Conservation (phyloP, 441 rosid genomes). For the Biscutella laevigata region DNA sequence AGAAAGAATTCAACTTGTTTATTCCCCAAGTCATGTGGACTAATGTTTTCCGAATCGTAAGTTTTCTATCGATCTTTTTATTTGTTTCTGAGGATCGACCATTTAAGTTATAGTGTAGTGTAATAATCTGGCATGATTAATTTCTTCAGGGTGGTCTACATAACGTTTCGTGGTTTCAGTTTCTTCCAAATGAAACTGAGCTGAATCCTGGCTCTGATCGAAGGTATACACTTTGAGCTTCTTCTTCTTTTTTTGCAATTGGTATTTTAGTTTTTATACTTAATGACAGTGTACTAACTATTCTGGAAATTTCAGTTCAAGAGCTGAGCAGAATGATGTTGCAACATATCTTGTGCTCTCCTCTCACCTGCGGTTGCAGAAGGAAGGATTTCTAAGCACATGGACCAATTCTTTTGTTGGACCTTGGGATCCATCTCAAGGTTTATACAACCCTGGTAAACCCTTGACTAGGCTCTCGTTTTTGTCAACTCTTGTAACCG, state of each 20-base stretch:
- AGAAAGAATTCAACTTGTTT: too few species aligned
- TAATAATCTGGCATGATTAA: background rate
- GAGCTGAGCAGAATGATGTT: constrained; percentile 79
- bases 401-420: constrained; percentile 99
- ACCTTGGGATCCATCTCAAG: constrained; percentile 99
- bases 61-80: constrained; percentile 8
- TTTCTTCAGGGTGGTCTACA: constrained; percentile 77
- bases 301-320: constrained; percentile 34
- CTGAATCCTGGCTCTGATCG: constrained; percentile 56
- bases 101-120: background rate
- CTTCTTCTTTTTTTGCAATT: background rate
- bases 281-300: constrained; percentile 5
- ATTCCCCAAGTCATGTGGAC: constrained; percentile 66
- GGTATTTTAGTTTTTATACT: background rate
- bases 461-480: background rate
- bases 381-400: constrained; percentile 78
- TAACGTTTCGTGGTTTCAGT: constrained; percentile 94
- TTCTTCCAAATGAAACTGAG: constrained; percentile 84
- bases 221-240: constrained; percentile 43
- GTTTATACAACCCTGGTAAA: constrained; percentile 94
- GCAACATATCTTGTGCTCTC: constrained; percentile 82
- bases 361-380: constrained; percentile 80
- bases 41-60: constrained; percentile 80
- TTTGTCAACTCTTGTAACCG: background rate
- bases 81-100: background rate